phyloP scores from a whole-genome alignment of 2,329 filamentous ascomycete genomes.

The Tolypocladium inflatum region DNA sequence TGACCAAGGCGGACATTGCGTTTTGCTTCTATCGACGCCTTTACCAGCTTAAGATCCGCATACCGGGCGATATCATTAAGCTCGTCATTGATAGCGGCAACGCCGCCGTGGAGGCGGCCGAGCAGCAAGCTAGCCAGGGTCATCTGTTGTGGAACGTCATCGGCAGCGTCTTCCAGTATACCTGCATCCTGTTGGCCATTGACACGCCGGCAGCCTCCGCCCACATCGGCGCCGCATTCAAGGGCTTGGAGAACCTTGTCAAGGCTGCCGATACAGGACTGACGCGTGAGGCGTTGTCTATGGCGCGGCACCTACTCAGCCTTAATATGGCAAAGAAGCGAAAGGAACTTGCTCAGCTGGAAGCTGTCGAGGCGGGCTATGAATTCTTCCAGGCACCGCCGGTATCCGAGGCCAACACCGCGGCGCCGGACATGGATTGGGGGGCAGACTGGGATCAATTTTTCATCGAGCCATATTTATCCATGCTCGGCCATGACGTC shows the following conservation, averaged over 20 bases:
- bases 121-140: conserved; percentile 8
- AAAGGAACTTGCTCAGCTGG: conserved; percentile 10
- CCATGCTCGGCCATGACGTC: conserved; percentile 9
- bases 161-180: conserved; percentile 13
- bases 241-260: conserved; percentile 9
- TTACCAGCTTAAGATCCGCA: conserved; percentile 10
- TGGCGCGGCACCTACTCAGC: conserved; percentile 10
- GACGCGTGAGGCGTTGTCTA: conserved; percentile 11
- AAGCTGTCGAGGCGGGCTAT: conserved; percentile 9
- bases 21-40: conserved; percentile 15
- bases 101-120: conserved; percentile 8
- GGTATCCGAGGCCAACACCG: conserved; percentile 1
- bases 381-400: conserved; percentile 2
- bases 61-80: conserved; percentile 8
- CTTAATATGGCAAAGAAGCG: conserved; percentile 9
- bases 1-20: conserved; percentile 11
- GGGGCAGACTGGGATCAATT: conserved; percentile 11
- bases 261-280: conserved; percentile 8
- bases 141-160: conserved; percentile 13
- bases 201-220: conserved; percentile 8
- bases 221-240: conserved; percentile 7
- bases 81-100: conserved; percentile 9
- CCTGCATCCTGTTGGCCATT: conserved; percentile 11
- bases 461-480: conserved; percentile 10
- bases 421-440: conserved; percentile 6